A percentile compares a stretch with the other conserved stretches of the same genome.
These are phyloP conservation scores for Candida arabinofermentans DNA, from an alignment of 805 yeast species.

Conservation along the genomic window DNA sequence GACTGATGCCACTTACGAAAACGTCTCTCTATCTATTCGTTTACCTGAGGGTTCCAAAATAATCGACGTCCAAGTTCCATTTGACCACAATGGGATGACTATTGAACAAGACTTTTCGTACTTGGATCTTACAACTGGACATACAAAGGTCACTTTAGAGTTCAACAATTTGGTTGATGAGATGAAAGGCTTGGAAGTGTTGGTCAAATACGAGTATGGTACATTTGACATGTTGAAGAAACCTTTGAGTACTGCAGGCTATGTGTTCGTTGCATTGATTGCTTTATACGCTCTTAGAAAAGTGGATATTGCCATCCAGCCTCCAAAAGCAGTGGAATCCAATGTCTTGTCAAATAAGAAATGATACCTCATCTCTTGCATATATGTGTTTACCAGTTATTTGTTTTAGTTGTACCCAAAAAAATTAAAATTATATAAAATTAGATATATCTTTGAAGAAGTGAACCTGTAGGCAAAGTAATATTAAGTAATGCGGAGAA, in stretches of 20 bases:
- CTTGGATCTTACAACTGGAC: constrained; percentile 75
- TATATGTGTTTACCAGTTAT: neutral
- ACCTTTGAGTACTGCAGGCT: constrained; percentile 61
- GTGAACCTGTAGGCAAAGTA: too few species aligned
- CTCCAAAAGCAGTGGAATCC: constrained; percentile 3
- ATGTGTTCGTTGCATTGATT: constrained; percentile 56
- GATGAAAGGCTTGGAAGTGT: constrained; percentile 50
- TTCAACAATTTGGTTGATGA: constrained; percentile 68
- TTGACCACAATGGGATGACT: constrained; percentile 33
- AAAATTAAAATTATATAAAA: neutral
- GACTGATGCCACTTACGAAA: constrained; percentile 59
- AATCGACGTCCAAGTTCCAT: constrained; percentile 53
- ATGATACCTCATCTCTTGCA: too few species aligned
- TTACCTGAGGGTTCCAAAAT: constrained; percentile 84
- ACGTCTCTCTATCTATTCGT: constrained; percentile 55
- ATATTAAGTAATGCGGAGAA: too few species aligned
- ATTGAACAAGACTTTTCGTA: constrained; percentile 42
- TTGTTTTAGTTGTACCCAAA: neutral
- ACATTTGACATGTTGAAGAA: constrained; percentile 51
- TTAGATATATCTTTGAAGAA: neutral
- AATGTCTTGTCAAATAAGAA: too few species aligned
- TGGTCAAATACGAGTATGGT: constrained; percentile 62
- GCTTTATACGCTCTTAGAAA: constrained; percentile 47
- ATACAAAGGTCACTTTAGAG: constrained; percentile 61
- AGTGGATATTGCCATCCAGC: constrained; percentile 36